Evolutionary conservation across 2,329 filamentous ascomycete genomes (phyloP).

Genomic region (Ceratocystis huliohia): DNA sequence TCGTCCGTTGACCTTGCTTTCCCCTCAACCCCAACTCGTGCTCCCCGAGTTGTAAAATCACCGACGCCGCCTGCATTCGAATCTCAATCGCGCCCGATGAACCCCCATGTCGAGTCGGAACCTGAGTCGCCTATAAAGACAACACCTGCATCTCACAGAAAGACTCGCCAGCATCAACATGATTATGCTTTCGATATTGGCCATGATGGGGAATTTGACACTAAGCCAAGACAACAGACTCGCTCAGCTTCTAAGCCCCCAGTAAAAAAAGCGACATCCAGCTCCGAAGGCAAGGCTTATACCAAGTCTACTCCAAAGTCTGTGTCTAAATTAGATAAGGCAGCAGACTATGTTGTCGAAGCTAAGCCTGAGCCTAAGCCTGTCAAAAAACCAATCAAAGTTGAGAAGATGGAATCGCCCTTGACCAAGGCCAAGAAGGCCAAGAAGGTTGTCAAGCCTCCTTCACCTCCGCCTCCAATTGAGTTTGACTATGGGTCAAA

Average conservation of each 20-base stretch:
- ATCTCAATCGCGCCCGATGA: slow-evolving; percentile 7
- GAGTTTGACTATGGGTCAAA: not conserved
- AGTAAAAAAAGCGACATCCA: not conserved
- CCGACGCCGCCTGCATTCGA: slow-evolving; percentile 9
- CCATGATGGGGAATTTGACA: not conserved
- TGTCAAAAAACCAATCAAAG: slow-evolving; percentile 14
- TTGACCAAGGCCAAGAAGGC: slow-evolving; percentile 8
- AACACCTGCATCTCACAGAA: not conserved
- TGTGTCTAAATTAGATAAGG: not conserved
- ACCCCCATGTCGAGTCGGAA: slow-evolving; percentile 17
- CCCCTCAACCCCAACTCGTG: slow-evolving; percentile 11
- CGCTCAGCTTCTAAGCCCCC: slow-evolving; percentile 15
- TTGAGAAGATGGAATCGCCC: slow-evolving; percentile 8
- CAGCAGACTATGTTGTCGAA: not conserved
- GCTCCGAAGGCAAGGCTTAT: not conserved
- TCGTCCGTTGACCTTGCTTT: not conserved
- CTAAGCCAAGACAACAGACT: slow-evolving; percentile 5
- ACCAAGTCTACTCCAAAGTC: slow-evolving; percentile 11
- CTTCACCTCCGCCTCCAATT: slow-evolving; percentile 22
- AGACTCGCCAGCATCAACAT: not conserved
- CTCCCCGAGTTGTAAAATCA: slow-evolving; percentile 2
- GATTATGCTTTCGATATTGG: slow-evolving; percentile 1
- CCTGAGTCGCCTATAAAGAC: slow-evolving; percentile 19
- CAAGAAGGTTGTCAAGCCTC: slow-evolving; percentile 10
- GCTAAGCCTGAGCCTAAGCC: slow-evolving; percentile 1